A percentile compares a stretch with the other conserved stretches of the same genome.
phyloP scores from a whole-genome alignment of 164 flowering plant genomes.

The Paratinospora sagittata region DNA sequence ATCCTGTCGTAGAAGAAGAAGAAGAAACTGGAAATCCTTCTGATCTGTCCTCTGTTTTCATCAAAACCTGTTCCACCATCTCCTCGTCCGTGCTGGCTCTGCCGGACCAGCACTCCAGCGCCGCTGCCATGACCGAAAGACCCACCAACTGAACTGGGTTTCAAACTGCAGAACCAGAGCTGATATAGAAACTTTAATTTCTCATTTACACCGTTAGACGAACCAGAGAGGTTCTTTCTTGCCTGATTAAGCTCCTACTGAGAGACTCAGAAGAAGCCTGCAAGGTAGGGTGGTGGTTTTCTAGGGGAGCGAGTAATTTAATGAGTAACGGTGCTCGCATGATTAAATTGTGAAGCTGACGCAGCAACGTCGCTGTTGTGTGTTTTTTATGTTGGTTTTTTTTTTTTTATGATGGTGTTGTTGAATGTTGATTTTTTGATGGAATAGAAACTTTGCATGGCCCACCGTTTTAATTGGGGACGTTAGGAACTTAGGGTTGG shows the following conservation, averaged over 20 bases:
- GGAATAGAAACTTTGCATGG: not conserved
- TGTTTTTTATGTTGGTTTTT: not conserved
- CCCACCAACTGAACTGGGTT: not conserved
- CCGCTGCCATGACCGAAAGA: constrained; percentile 63
- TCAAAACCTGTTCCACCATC: too few relatives aligned
- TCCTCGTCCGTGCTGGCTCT: too few relatives aligned
- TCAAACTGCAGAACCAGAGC: too few relatives aligned
- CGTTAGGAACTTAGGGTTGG: not conserved
- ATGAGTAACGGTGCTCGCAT: too few relatives aligned
- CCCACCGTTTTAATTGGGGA: not conserved
- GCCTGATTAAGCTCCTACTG: not conserved
- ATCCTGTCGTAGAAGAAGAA: too few relatives aligned
- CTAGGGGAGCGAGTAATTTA: too few relatives aligned
- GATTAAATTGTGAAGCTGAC: too few relatives aligned
- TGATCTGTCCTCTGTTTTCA: too few relatives aligned
- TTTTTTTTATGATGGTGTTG: not conserved
- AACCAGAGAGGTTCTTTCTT: not conserved
- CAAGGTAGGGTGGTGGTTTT: too few relatives aligned
- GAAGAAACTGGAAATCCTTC: too few relatives aligned
- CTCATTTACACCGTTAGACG: not conserved
- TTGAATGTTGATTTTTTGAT: not conserved
- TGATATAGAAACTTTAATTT: too few relatives aligned
- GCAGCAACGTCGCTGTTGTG: too few relatives aligned
- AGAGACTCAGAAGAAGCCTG: not conserved
- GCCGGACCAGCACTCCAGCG: constrained; percentile 93